These are phyloP conservation scores for Ruellia speciosa DNA, from an alignment of 305 asterid genomes.

Conservation along the genomic window DNA sequence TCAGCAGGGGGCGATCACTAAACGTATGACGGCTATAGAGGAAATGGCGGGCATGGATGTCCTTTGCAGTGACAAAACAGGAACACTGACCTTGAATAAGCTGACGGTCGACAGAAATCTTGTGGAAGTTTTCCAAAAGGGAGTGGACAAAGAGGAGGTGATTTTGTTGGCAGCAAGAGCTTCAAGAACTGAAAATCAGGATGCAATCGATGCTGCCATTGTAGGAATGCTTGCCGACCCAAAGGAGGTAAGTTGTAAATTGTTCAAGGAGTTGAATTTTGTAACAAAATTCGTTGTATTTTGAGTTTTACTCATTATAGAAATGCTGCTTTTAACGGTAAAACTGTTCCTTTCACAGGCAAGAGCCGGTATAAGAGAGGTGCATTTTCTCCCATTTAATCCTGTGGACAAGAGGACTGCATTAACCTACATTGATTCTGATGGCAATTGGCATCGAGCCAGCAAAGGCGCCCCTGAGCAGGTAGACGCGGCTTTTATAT, in stretches of 20 bases:
- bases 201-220: conserved; percentile 82
- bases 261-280: background rate
- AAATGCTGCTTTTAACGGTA: background rate
- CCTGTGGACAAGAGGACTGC: conserved; percentile 86
- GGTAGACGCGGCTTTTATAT: conserved; percentile 28
- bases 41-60: conserved; percentile 61
- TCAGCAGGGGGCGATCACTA: conserved; percentile 51
- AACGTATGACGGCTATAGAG: conserved; percentile 50
- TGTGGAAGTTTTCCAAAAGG: conserved; percentile 49
- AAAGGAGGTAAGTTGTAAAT: conserved; percentile 40
- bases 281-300: too few relatives aligned
- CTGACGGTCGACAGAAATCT: conserved; percentile 40
- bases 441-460: conserved; percentile 69
- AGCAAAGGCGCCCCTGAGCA: conserved; percentile 94
- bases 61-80: conserved; percentile 48
- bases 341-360: conserved; percentile 34
- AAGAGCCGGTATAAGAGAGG: conserved; percentile 66
- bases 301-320: background rate
- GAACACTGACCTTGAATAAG: conserved; percentile 46
- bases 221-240: conserved; percentile 87
- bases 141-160: conserved; percentile 54
- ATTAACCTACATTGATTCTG: conserved; percentile 59
- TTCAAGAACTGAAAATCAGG: conserved; percentile 72
- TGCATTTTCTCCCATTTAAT: conserved; percentile 81
- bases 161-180: conserved; percentile 73